Evolutionary conservation across 208 protist genomes (phyloP), one percentile per base, ranked within the genome.

Genomic region (Trypanosoma caninum): DNA sequence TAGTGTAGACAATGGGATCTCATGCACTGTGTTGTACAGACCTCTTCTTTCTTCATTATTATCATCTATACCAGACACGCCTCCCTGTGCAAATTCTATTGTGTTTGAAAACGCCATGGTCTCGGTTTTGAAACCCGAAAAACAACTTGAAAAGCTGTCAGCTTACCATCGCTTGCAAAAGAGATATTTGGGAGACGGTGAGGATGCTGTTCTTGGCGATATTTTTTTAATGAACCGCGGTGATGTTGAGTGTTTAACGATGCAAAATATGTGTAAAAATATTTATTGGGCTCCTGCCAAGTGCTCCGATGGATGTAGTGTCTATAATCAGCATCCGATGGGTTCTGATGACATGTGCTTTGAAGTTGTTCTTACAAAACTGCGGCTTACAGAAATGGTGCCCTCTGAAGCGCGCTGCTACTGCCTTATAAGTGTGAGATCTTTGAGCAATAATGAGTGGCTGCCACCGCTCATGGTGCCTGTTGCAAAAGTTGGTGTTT

Each of bases 391-490:
- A 10, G 71, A 53, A 20, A 33, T 30, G 20, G 50, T 74, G 8
- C 82, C 76, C 18, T 25, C 44, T 4, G 38, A 57, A 31, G 66
- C 80, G 11, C 60, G 70, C 13, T 87, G 78, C 59, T 94, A 87
- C 52, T 90, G 87, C 47, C 78, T 91, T 11, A 64, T 94, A 8
- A 91, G 83, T 66, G 81, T 69, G 13, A 25, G 55, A n/a, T 48
- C 76, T 20, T 76, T 76, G 11, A n/a, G 46, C 1, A 51, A 62
- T n/a, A 73, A 71, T 7, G 77, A 80, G 2, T 91, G 87, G 59
- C 58, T 91, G 28, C 74, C 81, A 2, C 72, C 87, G 1, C 56
- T 88, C 2, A 58, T 76, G 45, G 68, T 91, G 31, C 80, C 80
- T 14, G 79, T 80, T 23, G 31, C 34, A 2, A 46, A 23, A 3